Evolutionary conservation across 2,329 filamentous ascomycete species (phyloP), one percentile per base, ranked within the genome.

Genomic region (Anthostomella pinea): DNA sequence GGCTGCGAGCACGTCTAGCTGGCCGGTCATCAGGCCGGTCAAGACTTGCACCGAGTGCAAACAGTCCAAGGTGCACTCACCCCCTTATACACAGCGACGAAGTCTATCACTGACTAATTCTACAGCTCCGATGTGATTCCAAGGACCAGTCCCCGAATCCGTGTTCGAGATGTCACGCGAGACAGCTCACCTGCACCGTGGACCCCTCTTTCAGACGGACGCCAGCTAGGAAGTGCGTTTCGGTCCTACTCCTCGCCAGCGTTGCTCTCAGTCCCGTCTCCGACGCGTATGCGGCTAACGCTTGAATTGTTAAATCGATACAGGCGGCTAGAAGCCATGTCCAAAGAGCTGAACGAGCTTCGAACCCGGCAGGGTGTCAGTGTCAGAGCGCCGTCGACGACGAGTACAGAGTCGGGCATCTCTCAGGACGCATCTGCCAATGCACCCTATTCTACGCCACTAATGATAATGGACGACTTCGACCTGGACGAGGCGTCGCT

Each of bases 11-110:
- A 39, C 41, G 30, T 43, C 49, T 8, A 45, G 47, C 27, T 57
- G 54, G 54, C 51, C 52, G 8, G 50, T 51, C 21, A 36, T 49
- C 5, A 48, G 54, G 13, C 46, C 51, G 5, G 53, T 57, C 30
- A 52, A 54, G 37, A 56, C 54, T 7, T 57, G 54, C 43, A 57
- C 54, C n/a, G 54, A 57, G 45, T 57, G 54, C 46, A 57, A 57
- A 28, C 54, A 57, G 35, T 54, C 53, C 21, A 57, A 57, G 41
- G 54, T 55, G 37, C 15, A 34, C 35, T n/a, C n/a, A n/a, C 35
- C 23, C 25, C 24, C 27, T 31, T 26, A 18, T 31, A 32, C 27
- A 25, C 21, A 45, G 10, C 29, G 34, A 23, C 35, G 36, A 4
- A 30, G 10, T 40, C 46, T 40, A 21, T 34, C 27, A 32, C 30